A percentile compares a stretch with the other conserved stretches of the same genome.
These are phyloP conservation scores for Leccinum variicolor DNA, from an alignment of 768 basidiomycete genomes.

Conservation along the genomic window DNA sequence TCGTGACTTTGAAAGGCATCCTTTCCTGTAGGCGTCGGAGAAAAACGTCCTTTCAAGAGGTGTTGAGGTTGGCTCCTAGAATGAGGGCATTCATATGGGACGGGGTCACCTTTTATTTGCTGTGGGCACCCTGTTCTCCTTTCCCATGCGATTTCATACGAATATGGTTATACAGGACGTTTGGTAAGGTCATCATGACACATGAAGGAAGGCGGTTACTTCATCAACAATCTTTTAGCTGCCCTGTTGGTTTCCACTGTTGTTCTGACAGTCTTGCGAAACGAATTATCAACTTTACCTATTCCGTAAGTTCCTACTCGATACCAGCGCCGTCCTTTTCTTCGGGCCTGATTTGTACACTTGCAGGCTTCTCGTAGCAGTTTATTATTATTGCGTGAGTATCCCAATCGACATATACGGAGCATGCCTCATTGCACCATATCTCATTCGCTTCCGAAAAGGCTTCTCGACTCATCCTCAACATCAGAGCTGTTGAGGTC, in stretches of 20 bases:
- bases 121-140: constrained; percentile 9
- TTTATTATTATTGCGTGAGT: constrained; percentile 23
- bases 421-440: neutral
- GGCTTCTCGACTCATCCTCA: constrained; percentile 21
- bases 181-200: constrained; percentile 4
- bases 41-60: neutral
- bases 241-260: constrained; percentile 17
- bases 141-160: neutral
- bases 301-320: constrained; percentile 11
- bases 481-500: constrained; percentile 10
- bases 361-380: constrained; percentile 12
- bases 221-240: neutral
- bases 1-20: constrained; percentile 13
- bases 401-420: neutral
- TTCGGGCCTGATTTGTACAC: constrained; percentile 2
- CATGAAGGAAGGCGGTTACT: neutral
- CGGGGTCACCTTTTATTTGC: constrained; percentile 11
- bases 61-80: neutral
- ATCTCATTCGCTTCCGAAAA: neutral
- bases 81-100: constrained; percentile 10
- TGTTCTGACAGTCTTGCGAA: constrained; percentile 11
- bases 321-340: neutral
- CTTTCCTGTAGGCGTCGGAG: neutral
- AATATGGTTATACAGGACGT: constrained; percentile 9
- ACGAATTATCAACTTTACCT: constrained; percentile 8